Percentiles rank a stretch among this genome's conserved stretches.
Evolutionary conservation across 805 yeast species (phyloP).

Genomic region (Candida berthetii): DNA sequence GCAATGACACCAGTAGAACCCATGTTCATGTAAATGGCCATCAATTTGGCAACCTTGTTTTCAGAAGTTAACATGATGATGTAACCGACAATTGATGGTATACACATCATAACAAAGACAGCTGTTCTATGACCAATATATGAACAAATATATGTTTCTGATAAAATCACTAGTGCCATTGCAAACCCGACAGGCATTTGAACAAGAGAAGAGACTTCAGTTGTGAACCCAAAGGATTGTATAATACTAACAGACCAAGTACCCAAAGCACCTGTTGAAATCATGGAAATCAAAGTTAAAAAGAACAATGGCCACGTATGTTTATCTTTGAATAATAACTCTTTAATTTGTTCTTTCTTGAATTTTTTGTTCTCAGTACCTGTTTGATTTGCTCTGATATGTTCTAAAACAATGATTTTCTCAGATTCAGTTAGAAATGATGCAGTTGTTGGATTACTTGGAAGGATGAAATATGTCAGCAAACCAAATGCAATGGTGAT

Average conservation of each 20-base stretch:
- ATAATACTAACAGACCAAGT: slow-evolving; percentile 31
- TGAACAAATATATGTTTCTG: slow-evolving; percentile 31
- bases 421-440: slow-evolving; percentile 33
- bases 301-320: slow-evolving; percentile 44
- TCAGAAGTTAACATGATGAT: slow-evolving; percentile 35
- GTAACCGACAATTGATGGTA: slow-evolving; percentile 45
- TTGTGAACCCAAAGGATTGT: slow-evolving; percentile 37
- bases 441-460: slow-evolving; percentile 39
- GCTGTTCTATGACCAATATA: slow-evolving; percentile 28
- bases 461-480: slow-evolving; percentile 35
- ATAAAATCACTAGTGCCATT: slow-evolving; percentile 33
- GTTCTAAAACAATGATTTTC: slow-evolving; percentile 33
- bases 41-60: slow-evolving; percentile 38
- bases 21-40: slow-evolving; percentile 44
- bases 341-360: slow-evolving; percentile 34
- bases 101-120: slow-evolving; percentile 30
- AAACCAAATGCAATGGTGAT: slow-evolving; percentile 46
- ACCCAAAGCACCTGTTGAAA: slow-evolving; percentile 42
- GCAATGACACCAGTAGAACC: slow-evolving; percentile 54
- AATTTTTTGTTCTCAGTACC: slow-evolving; percentile 41
- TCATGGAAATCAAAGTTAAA: slow-evolving; percentile 37
- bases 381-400: slow-evolving; percentile 37
- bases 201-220: slow-evolving; percentile 35
- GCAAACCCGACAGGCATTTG: slow-evolving; percentile 56
- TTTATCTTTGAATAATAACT: slow-evolving; percentile 35